Evolutionary conservation across 2,329 filamentous ascomycete species (phyloP), one percentile per base, ranked within the genome.

Genomic region (Aspergillus persii): DNA sequence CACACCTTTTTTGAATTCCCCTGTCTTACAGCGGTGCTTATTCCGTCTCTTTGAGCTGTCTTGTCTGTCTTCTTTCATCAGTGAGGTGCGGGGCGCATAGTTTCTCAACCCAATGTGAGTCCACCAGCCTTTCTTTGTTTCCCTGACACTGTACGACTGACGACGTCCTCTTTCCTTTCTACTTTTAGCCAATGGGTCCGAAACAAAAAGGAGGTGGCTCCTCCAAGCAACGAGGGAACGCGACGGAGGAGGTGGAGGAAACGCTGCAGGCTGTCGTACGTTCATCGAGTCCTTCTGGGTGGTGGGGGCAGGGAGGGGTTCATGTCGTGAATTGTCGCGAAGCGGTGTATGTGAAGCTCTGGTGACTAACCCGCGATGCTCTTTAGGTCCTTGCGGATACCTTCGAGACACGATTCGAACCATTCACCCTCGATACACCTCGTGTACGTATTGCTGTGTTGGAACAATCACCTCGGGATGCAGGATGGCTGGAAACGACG

Each of bases 371-470:
- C 30, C 44, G 3, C 51, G 50, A 47, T 41, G 47, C 29, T 33
- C 12, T 58, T 12, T 33, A 95, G 90, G 84, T 99, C 60, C 86
- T 99, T 64, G 90, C 94, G 65, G 95, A 99, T 81, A 93, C 92
- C 1, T 99, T 96, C 74, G 93, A 98, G 76, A 92, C 92, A 51
- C 84, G 92, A 74, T 99, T 96, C 78, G 86, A 84, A 68, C 95
- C 95, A 0, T 95, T 98, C 72, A 94, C 92, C 0, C 80, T 96
- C 58, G 91, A 96, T 74, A 90, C 86, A 66, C 95, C 95, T 71
- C 86, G 95, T 82, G 92, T 95, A 83, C 71, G 84, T 77, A 29
- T 59, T 50, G 36, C 36, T 7, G 9, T 11, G 41, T 49, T 54
- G 52, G 7, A 53, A 54, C 62, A 58, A 46, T 54, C 55, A 46